Evolutionary conservation across 441 rosid genomes (phyloP).

Genomic region (Flueggea neowawraea): DNA sequence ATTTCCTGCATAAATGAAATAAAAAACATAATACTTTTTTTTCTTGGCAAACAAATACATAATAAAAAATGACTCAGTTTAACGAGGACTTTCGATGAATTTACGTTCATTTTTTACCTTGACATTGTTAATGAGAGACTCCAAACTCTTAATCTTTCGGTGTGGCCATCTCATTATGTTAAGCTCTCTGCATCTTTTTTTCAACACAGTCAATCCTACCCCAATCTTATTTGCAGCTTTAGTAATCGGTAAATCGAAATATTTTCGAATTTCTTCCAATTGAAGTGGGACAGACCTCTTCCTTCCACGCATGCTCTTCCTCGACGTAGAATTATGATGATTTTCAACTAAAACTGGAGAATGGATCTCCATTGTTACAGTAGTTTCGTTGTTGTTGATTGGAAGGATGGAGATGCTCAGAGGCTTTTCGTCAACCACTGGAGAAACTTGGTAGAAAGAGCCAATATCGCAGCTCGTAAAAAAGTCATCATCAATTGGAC

Average conservation of each 20-base stretch:
- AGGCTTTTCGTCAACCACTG: not conserved
- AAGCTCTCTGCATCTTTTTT: constrained; percentile 71
- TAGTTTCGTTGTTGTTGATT: not conserved
- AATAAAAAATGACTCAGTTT: not conserved
- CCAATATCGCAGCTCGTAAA: not conserved
- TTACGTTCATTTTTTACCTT: constrained; percentile 28
- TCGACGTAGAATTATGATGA: not conserved
- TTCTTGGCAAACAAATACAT: not conserved
- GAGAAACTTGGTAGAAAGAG: not conserved
- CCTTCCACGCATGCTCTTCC: constrained; percentile 8
- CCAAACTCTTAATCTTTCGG: constrained; percentile 68
- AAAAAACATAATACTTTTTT: not conserved
- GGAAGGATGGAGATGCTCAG: not conserved
- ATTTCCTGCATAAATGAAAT: constrained; percentile 23
- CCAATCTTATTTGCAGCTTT: constrained; percentile 64
- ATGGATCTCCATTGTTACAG: not conserved
- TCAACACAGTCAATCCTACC: constrained; percentile 61
- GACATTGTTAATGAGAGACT: constrained; percentile 51
- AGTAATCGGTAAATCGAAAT: constrained; percentile 53
- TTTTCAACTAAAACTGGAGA: not conserved
- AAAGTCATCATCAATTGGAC: not conserved
- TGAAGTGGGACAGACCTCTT: constrained; percentile 24
- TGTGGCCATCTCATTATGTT: constrained; percentile 78
- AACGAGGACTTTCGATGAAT: not conserved
- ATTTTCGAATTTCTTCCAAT: constrained; percentile 40